Conservation (phyloP, 192 early-diverging fungal species). For the Funneliformis mosseae region DNA sequence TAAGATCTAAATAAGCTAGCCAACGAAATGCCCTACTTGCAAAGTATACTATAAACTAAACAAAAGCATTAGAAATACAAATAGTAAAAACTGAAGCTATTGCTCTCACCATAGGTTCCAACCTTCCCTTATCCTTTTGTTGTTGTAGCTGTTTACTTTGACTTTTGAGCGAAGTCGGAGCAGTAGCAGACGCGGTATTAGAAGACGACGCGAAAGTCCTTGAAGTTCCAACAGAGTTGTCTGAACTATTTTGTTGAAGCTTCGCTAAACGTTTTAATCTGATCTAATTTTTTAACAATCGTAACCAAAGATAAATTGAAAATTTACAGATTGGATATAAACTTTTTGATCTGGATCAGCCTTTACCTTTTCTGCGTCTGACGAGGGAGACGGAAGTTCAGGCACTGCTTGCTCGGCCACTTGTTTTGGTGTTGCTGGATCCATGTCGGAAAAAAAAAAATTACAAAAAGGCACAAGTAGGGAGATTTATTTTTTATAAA, state of each 20-base stretch:
- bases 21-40: no score
- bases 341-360: background rate
- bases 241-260: constrained; percentile 40
- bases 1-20: no score
- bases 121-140: background rate
- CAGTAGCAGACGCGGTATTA: background rate
- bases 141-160: background rate
- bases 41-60: no score
- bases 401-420: background rate
- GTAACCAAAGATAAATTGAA: background rate
- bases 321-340: background rate
- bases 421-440: background rate
- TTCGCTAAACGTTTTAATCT: constrained; percentile 67
- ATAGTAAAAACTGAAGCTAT: background rate
- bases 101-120: background rate
- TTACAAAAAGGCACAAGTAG: no score
- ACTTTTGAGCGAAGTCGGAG: background rate
- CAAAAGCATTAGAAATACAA: background rate
- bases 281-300: constrained; percentile 47
- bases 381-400: background rate
- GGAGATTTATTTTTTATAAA: background rate
- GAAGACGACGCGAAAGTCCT: constrained; percentile 15
- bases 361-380: constrained; percentile 31
- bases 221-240: background rate
- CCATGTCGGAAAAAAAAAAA: background rate